These are phyloP conservation scores for Ilex paraguariensis DNA, from an alignment of 305 asterid genomes.

Conservation along the genomic window DNA sequence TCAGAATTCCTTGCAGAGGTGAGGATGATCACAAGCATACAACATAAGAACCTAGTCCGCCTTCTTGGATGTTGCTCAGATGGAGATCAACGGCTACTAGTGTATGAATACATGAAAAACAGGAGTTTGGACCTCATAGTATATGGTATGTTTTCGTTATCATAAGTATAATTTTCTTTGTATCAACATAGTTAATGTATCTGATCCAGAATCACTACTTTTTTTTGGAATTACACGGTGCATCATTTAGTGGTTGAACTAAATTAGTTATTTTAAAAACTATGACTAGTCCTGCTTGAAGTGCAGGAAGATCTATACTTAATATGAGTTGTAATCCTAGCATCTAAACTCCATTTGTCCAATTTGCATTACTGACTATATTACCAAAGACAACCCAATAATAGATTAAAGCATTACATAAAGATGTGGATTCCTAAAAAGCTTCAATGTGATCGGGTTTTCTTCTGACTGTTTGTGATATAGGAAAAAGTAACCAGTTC, in stretches of 20 bases:
- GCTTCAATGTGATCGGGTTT: neutral
- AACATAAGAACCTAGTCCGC: constrained; percentile 76
- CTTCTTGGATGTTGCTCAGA: constrained; percentile 78
- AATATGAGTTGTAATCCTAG: neutral
- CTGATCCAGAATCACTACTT: no score
- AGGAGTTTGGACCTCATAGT: constrained; percentile 63
- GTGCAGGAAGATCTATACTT: neutral
- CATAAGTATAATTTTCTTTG: constrained; percentile 1
- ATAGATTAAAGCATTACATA: no score
- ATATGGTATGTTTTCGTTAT: constrained; percentile 37
- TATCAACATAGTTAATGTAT: neutral
- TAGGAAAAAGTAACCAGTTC: constrained; percentile 48
- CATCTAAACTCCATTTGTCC: neutral
- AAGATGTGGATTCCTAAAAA: no score
- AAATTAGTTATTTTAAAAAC: neutral
- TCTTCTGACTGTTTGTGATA: constrained; percentile 15
- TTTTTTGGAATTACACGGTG: neutral
- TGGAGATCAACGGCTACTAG: constrained; percentile 65
- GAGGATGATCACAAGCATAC: constrained; percentile 69
- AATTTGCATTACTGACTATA: no score
- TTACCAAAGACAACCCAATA: no score
- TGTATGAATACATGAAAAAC: constrained; percentile 74
- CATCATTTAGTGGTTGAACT: neutral
- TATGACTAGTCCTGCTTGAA: neutral
- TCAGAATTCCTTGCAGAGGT: constrained; percentile 67